A percentile compares a stretch with the other conserved stretches of the same genome.
Conservation (phyloP, 768 basidiomycete species). For the Hortiboletus campestris region DNA sequence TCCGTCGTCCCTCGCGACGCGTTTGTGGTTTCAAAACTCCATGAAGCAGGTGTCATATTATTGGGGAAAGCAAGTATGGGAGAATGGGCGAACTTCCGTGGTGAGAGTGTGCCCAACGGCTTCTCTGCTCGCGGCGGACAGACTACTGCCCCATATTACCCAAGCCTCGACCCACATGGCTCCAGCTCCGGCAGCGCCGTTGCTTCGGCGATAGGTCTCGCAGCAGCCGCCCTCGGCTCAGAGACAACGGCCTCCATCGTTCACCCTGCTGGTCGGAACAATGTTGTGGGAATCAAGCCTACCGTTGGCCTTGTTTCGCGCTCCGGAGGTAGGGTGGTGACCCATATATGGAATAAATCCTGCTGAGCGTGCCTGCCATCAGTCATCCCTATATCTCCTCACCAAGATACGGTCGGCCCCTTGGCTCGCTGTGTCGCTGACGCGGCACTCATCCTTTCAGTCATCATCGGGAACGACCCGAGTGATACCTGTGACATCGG, state of each 20-base stretch:
- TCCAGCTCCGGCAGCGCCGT: conserved; percentile 47
- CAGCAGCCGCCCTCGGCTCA: conserved; percentile 42
- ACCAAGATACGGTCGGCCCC: conserved; percentile 42
- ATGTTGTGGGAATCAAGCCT: conserved; percentile 45
- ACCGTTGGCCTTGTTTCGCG: conserved; percentile 42
- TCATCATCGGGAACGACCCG: conserved; percentile 45
- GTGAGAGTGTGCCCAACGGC: conserved; percentile 34
- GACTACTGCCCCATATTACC: conserved; percentile 40
- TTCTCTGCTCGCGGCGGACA: conserved; percentile 50
- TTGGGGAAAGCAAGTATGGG: conserved; percentile 43
- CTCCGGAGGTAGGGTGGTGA: conserved; percentile 32
- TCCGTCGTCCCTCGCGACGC: conserved; percentile 37
- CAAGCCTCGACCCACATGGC: conserved; percentile 39
- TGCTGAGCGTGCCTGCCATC: conserved; percentile 13
- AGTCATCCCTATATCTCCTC: conserved; percentile 46
- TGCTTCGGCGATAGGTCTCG: conserved; percentile 43
- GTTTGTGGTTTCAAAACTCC: conserved; percentile 30
- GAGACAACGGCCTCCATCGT: conserved; percentile 51
- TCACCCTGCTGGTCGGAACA: conserved; percentile 41
- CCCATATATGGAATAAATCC: neutral
- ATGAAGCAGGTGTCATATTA: conserved; percentile 36
- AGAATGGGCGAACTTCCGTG: conserved; percentile 45
- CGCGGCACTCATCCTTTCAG: conserved; percentile 37
- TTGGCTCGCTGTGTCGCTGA: conserved; percentile 38
- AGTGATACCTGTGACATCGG: conserved; percentile 38